Evolutionary conservation across 2,329 filamentous ascomycete genomes (phyloP), one percentile per base, ranked within the genome.

Genomic region (Aspergillus piperis): DNA sequence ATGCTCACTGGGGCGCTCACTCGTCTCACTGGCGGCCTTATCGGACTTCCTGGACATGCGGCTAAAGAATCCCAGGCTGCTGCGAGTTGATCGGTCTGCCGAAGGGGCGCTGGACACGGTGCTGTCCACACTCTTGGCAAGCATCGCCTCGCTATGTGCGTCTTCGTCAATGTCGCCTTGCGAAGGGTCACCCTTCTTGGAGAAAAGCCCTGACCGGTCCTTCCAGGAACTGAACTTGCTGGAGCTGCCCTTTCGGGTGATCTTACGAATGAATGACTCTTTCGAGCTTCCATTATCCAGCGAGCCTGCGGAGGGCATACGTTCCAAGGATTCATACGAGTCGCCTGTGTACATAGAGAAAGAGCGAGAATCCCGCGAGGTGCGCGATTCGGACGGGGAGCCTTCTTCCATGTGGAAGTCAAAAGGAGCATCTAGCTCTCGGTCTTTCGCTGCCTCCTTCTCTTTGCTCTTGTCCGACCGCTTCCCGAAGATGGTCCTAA

Each of bases 401-500:
- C 69, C 67, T 41, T 79, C 73, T 13, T 76, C 75, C 36, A 71
- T 68, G 13, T 68, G 70, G 32, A 70, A 67, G 50, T 77, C 73
- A 38, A 73, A 71, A 8, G 67, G 61, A 8, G 58, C 64, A 13
- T 71, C 70, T 8, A 62, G 36, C 4, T 79, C 78, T 38, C 71
- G 71, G 13, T 70, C 68, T 42, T 73, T 75, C 13, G 62, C 67
- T 59, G 73, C 75, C 36, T 75, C 74, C 52, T 73, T 77, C 56
- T 79, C 78, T 66, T 79, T 82, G 58, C 77, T 78, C 61, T 78
- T 74, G 55, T 80, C 78, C 39, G 78, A 77, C 54, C 75, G 79
- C 66, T 76, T 77, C 68, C 87, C 64, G 15, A 95, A 86, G 39
- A 88, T 84, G 8, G 84, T 88, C 76, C 90, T 94, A 73, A 98